phyloP scores from a whole-genome alignment of 2,329 filamentous ascomycete species.

The Lithohypha guttulata region DNA sequence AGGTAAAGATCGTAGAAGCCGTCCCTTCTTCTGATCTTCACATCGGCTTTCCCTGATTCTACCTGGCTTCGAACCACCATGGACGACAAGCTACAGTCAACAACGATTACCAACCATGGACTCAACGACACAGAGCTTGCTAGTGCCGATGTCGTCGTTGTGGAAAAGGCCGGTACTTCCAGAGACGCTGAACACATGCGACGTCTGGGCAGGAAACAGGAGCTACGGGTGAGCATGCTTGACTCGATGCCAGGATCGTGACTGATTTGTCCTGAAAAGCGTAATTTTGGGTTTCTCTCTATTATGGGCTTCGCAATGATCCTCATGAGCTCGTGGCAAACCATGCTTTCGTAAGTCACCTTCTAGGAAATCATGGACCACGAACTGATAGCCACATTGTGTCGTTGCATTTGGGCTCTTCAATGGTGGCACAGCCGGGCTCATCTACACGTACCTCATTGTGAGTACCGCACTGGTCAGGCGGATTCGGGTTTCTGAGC shows the following conservation, averaged over 20 bases:
- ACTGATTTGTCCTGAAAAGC: conserved; percentile 12
- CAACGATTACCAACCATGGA: too few species aligned
- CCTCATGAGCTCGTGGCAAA: conserved; percentile 30
- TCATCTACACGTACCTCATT: conserved; percentile 27
- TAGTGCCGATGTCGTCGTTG: conserved; percentile 12
- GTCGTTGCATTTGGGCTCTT: conserved; percentile 14
- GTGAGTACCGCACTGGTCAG: too few species aligned
- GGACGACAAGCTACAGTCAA: too few species aligned
- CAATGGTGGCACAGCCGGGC: conserved; percentile 27
- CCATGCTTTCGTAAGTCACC: conserved; percentile 1
- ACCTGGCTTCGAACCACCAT: too few species aligned
- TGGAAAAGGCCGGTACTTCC: conserved; percentile 12
- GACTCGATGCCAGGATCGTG: conserved; percentile 27
- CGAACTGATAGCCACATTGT: conserved; percentile 13
- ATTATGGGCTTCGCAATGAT: conserved; percentile 31
- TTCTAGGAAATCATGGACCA: conserved; percentile 19
- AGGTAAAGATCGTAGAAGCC: too few species aligned
- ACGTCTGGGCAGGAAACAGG: conserved; percentile 41
- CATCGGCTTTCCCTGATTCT: too few species aligned
- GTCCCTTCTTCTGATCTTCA: too few species aligned
- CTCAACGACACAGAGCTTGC: too few species aligned
- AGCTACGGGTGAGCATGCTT: conserved; percentile 31
- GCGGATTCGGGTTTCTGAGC: too few species aligned
- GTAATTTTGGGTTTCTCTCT: conserved; percentile 30
- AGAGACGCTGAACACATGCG: conserved; percentile 37